A percentile compares a stretch with the other conserved stretches of the same genome.
These are phyloP conservation scores for Chrysoporthe austroafricana DNA, from an alignment of 2,329 filamentous ascomycete species.

Conservation along the genomic window DNA sequence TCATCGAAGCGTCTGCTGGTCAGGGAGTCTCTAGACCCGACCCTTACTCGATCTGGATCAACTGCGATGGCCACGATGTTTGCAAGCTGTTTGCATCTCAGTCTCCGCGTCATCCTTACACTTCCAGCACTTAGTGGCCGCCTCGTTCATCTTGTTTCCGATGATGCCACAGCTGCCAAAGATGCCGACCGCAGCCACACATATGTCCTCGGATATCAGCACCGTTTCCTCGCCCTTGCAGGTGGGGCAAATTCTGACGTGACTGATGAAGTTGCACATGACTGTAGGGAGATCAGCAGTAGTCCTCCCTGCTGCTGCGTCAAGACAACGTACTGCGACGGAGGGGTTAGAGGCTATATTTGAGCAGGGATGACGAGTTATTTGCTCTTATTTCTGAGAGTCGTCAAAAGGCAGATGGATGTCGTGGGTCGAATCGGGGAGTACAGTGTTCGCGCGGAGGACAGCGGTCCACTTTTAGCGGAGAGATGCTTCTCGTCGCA, in stretches of 20 bases:
- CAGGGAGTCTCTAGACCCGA: too few relatives aligned
- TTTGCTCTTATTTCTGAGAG: background rate
- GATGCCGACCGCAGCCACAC: slow-evolving; percentile 38
- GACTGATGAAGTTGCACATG: slow-evolving; percentile 47
- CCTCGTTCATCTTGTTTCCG: slow-evolving; percentile 37
- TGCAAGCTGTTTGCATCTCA: background rate
- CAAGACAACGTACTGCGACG: background rate
- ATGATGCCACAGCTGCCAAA: slow-evolving; percentile 45
- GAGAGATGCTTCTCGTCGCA: background rate
- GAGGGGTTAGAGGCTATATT: background rate
- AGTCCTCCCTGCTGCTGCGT: too few relatives aligned
- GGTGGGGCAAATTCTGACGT: slow-evolving; percentile 42
- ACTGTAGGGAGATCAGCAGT: background rate
- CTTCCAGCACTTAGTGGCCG: slow-evolving; percentile 43
- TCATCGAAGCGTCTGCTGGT: background rate
- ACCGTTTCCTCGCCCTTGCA: slow-evolving; percentile 45
- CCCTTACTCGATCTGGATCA: background rate
- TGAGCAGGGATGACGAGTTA: background rate
- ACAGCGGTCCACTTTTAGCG: background rate
- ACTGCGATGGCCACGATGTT: background rate
- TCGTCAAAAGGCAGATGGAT: background rate
- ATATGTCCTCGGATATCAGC: slow-evolving; percentile 46
- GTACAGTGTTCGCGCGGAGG: background rate
- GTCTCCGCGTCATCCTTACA: slow-evolving; percentile 38
- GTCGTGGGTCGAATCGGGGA: background rate